Percentiles rank a stretch among this genome's conserved stretches.
phyloP scores from a whole-genome alignment of 805 yeast species.

The Starmerella stigmatis region DNA sequence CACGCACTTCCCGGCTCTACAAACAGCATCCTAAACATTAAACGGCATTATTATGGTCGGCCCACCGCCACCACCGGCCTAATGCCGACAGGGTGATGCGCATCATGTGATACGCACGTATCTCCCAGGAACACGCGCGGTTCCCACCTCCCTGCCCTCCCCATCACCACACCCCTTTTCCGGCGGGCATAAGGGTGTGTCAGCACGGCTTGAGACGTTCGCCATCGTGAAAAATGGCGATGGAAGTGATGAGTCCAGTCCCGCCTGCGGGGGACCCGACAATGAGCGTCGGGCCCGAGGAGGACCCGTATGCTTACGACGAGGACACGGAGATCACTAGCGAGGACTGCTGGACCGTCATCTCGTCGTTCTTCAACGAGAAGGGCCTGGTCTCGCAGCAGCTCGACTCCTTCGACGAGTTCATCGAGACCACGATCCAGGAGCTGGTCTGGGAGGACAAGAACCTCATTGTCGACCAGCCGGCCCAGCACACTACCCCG shows the following conservation, averaged over 20 bases:
- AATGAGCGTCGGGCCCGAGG: constrained; percentile 11
- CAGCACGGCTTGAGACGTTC: constrained; percentile 7
- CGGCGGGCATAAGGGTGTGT: neutral
- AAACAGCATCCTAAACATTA: no score
- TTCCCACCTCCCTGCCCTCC: no score
- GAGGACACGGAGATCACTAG: constrained; percentile 72
- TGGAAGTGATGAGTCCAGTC: constrained; percentile 19
- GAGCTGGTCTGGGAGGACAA: constrained; percentile 95
- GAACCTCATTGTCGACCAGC: constrained; percentile 87
- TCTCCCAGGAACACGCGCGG: no score
- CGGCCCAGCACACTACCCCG: constrained; percentile 93
- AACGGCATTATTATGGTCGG: no score
- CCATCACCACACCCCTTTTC: neutral
- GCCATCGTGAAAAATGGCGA: constrained; percentile 17
- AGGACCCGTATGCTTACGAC: constrained; percentile 46
- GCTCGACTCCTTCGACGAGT: constrained; percentile 95
- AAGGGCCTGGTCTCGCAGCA: constrained; percentile 97
- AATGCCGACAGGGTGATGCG: no score
- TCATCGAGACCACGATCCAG: constrained; percentile 91
- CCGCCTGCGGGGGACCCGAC: constrained; percentile 14
- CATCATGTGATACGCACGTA: no score
- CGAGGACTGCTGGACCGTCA: constrained; percentile 99
- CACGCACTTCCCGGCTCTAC: no score
- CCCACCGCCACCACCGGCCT: no score
- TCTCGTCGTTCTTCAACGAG: constrained; percentile 88